Base-by-base conservation (phyloP, 331 rosid species). In the Phaseolus coccineus region DNA sequence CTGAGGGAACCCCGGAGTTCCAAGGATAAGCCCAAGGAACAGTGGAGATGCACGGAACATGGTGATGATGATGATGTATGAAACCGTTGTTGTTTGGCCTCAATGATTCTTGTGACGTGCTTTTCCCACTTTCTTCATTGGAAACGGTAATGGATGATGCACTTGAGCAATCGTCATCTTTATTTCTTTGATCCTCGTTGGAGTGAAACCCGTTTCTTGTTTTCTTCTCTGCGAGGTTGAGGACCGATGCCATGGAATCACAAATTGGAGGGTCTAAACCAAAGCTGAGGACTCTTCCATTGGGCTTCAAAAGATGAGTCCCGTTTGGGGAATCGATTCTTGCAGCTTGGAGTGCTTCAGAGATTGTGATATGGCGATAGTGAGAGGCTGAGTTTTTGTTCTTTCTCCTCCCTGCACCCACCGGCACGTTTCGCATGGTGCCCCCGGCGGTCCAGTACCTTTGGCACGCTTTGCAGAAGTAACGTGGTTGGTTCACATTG, bases 381-480 rank as follows among this genome's bases (percentile, higher is more conserved):
- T 87, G 91, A 0, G 90, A 79, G 39, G 87, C 52, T 6, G 87
- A 85, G 85, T 85, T 92, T 88, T 92, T 95, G 90, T 86, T 91
- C 86, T 90, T 95, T 28, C 99, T 83, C 42, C 97, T 88, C 8
- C 99, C 99, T 2, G 99, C 97, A 4, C 99, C 99, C 0, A 95
- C 97, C 0, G 99, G 99, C 19, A 95, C 97, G 75, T 90, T 95
- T 85, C 99, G 85, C 97, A 93, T 95, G 19, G 91, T 88, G 35
- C 99, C 97, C 0, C 99, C 99, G 0, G 93, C 94, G 3, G 99
- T 95, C 99, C 99, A 95, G 78, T 95, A 95, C 78, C 99, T 89
- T 80, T 95, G 99, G 69, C 99, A 95, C 16, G 98, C 93, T 76
- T 91, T 95, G 86, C 99, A 95, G 89, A 95, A 95, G 77, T 95